Base-by-base conservation (phyloP, 2,329 filamentous ascomycete genomes). In the Xylariaceae sp. region DNA sequence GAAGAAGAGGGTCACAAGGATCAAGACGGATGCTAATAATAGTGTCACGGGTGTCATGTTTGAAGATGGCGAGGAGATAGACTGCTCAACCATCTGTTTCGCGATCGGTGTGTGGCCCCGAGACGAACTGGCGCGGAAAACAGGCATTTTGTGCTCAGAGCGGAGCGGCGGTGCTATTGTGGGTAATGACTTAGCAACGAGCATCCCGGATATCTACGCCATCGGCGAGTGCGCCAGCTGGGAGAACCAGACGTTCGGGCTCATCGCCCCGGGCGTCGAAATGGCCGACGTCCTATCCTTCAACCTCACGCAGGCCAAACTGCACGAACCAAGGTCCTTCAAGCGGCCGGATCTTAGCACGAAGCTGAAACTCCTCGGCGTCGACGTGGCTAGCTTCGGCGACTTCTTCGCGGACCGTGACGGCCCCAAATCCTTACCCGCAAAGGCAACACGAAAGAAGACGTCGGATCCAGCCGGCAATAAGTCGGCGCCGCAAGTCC, bases 271-370 rank as follows among this genome's bases (percentile, higher is more conserved):
- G 0, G 91, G 91, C 16, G 80, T 96, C 34, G 92, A 95, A 70
- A 95, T 95, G 89, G 92, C 92, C 0, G 91, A 95, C 62, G 85
- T 96, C 1, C 80, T 96, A 2, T 84, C 91, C 10, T 96, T 94
- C 76, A 96, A 96, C 69, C 80, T 96, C 54, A 95, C 91, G 3
- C 86, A 92, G 67, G 88, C 89, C 30, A 86, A 87, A 66, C 79
- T 83, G 2, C 87, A 92, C 67, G 71, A 81, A 6, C 81, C 82
- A 1, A 78, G 87, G 30, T 76, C 75, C 29, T 95, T 95, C 76
- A 89, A 89, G 69, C 76, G 85, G 4, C 92, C 91, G 0, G 90
- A 96, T 68, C 76, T 96, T 39, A 95, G 91, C 75, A 96, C 91
- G 0, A 96, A 95, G 68, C 75, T 96, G 29, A 96, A 96, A 75